A percentile compares a stretch with the other conserved stretches of the same genome.
Evolutionary conservation across 768 basidiomycete species (phyloP).

Genomic region (Termitomyces heimii): DNA sequence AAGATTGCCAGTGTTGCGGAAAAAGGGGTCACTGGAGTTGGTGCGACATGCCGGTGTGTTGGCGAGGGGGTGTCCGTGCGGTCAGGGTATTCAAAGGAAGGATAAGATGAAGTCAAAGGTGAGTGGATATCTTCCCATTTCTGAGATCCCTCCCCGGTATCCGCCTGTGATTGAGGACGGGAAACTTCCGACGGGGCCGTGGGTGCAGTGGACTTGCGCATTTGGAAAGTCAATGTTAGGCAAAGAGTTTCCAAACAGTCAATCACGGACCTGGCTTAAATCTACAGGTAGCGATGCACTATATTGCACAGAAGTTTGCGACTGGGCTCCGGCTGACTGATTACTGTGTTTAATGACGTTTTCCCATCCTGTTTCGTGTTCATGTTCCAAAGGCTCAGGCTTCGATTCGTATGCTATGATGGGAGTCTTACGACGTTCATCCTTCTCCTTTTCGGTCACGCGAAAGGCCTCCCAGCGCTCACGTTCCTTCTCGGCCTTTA

Average conservation of each 20-base stretch:
- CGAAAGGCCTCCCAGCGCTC: slow-evolving; percentile 67
- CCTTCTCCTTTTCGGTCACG: slow-evolving; percentile 42
- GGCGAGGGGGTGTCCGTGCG: slow-evolving; percentile 48
- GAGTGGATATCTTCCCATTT: slow-evolving; percentile 75
- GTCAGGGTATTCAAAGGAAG: slow-evolving; percentile 75
- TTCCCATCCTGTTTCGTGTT: slow-evolving; percentile 30
- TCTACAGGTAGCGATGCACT: slow-evolving; percentile 32
- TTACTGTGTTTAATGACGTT: slow-evolving; percentile 20
- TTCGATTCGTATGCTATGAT: neutral
- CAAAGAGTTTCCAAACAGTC: neutral
- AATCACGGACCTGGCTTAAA: slow-evolving; percentile 22
- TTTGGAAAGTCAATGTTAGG: neutral
- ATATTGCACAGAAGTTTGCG: slow-evolving; percentile 33
- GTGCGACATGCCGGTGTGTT: slow-evolving; percentile 17
- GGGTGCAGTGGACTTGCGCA: slow-evolving; percentile 4
- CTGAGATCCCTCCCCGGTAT: slow-evolving; percentile 40
- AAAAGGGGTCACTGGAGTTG: slow-evolving; percentile 22
- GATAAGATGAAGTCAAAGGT: slow-evolving; percentile 59
- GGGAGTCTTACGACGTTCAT: slow-evolving; percentile 31
- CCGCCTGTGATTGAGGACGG: slow-evolving; percentile 29
- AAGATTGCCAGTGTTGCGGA: slow-evolving; percentile 68
- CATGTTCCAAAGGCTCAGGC: slow-evolving; percentile 7
- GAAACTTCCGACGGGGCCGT: slow-evolving; percentile 17
- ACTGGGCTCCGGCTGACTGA: slow-evolving; percentile 14
- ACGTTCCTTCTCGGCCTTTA: slow-evolving; percentile 71